Evolutionary conservation across 2,329 filamentous ascomycete species (phyloP).

Genomic region (Diaporthe sp.): DNA sequence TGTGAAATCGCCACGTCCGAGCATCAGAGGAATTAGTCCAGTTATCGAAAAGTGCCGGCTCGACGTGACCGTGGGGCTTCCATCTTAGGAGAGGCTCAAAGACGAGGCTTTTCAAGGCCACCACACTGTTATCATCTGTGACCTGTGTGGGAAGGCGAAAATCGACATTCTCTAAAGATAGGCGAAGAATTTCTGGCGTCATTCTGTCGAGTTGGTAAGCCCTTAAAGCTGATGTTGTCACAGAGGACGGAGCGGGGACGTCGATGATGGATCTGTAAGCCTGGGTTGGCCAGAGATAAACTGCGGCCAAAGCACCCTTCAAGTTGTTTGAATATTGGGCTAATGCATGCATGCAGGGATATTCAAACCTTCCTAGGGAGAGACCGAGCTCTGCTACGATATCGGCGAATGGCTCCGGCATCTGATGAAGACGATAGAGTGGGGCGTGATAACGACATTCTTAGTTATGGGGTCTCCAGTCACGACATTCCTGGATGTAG

Average conservation of each 20-base stretch:
- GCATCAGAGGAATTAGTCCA: neutral
- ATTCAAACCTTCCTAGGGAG: neutral
- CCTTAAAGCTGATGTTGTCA: neutral
- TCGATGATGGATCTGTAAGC: neutral
- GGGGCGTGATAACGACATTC: slow-evolving; percentile 10
- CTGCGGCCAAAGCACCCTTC: neutral
- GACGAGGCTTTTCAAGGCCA: neutral
- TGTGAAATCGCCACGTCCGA: neutral
- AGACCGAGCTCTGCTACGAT: neutral
- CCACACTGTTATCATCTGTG: neutral
- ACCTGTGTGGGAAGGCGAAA: neutral
- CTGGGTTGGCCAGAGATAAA: neutral
- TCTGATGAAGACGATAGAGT: neutral
- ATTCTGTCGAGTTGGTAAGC: neutral
- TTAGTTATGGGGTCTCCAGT: neutral
- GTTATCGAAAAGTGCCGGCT: neutral
- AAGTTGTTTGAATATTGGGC: neutral
- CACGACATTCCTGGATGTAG: neutral
- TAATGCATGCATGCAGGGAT: neutral
- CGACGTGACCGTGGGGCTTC: neutral
- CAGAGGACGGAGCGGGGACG: neutral
- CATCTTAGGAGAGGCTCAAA: neutral
- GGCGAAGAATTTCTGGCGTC: neutral
- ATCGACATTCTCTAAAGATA: neutral
- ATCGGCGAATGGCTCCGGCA: neutral